Evolutionary conservation across 1,139 yeast genomes (phyloP).

Genomic region (Magnusiomyces fungicola): DNA sequence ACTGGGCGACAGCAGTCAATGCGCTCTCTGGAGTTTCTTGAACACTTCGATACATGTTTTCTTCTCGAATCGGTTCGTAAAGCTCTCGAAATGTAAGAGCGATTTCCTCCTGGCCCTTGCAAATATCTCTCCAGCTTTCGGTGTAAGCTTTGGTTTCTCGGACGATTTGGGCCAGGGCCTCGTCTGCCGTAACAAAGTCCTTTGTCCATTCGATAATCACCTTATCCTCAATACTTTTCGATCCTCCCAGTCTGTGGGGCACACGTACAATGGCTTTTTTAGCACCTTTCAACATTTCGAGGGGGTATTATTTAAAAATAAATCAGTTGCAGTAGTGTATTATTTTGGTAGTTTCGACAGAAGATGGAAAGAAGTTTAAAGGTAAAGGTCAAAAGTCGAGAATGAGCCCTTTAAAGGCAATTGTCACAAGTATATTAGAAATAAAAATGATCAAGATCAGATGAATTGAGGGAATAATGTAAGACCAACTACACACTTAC

Average conservation of each 20-base stretch:
- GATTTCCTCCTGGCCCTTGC: slow-evolving; percentile 28
- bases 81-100: slow-evolving; percentile 34
- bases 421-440: not conserved
- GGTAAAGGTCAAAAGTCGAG: slow-evolving; percentile 3
- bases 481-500: no score
- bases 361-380: not conserved
- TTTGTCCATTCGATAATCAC: slow-evolving; percentile 42
- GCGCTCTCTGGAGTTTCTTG: slow-evolving; percentile 39
- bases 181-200: slow-evolving; percentile 40
- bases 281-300: slow-evolving; percentile 32
- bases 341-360: not conserved
- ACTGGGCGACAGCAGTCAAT: slow-evolving; percentile 27
- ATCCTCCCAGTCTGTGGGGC: slow-evolving; percentile 33
- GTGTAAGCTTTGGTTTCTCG: slow-evolving; percentile 35
- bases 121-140: slow-evolving; percentile 37
- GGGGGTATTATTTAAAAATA: slow-evolving; percentile 11
- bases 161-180: slow-evolving; percentile 39
- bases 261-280: slow-evolving; percentile 34
- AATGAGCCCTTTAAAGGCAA: not conserved
- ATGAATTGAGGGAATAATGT: no score
- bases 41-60: slow-evolving; percentile 24
- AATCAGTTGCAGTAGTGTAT: slow-evolving; percentile 14
- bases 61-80: slow-evolving; percentile 32
- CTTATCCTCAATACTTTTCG: slow-evolving; percentile 41
- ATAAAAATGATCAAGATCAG: no score